Evolutionary conservation across 768 basidiomycete species (phyloP), one percentile per base, ranked within the genome.

Genomic region (Naganishia vishniacii): DNA sequence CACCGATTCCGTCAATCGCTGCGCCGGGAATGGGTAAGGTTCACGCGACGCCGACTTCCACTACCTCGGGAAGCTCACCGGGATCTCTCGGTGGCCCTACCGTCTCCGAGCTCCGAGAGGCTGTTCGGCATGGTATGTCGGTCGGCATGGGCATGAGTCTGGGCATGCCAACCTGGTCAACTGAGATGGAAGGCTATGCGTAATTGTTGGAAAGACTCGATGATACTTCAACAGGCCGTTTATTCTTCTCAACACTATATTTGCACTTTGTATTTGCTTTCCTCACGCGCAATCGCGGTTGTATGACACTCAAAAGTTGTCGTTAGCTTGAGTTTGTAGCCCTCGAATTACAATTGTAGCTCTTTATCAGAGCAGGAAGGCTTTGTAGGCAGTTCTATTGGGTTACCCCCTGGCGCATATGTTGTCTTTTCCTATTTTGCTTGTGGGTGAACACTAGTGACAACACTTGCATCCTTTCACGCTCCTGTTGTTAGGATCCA

Each of bases 41-140:
- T 15, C 61, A 65, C 31, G 25, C 29, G 26, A 40, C 56, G 42
- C 47, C 40, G 56, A 44, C 41, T 20, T 51, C 67, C 2, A 58
- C 49, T 13, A 18, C 58, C 1, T 59, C 45, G 15, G 47, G 31
- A 6, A 48, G 62, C 29, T 46, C 45, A 16, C 48, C 41, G 42
- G 23, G 40, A 12, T 28, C 40, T n/a, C 45, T 62, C 28, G 66
- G 65, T 29, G 56, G 58, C 26, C 51, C 63, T 11, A 67, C 69
- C 12, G 29, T 69, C 4, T 59, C 62, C 59, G 67, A 70, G 25
- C 51, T 71, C 46, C n/a, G 70, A 40, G 66, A 70, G 26, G 70
- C 70, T 18, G 49, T 71, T 32, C 67, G 72, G 42, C 62, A 65
- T 37, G 69, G 69, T 29, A 72, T 74, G 51, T 37, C 31, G 11